These are phyloP conservation scores for Epichloe hybrida DNA, from an alignment of 2,329 filamentous ascomycete species.

Conservation along the genomic window DNA sequence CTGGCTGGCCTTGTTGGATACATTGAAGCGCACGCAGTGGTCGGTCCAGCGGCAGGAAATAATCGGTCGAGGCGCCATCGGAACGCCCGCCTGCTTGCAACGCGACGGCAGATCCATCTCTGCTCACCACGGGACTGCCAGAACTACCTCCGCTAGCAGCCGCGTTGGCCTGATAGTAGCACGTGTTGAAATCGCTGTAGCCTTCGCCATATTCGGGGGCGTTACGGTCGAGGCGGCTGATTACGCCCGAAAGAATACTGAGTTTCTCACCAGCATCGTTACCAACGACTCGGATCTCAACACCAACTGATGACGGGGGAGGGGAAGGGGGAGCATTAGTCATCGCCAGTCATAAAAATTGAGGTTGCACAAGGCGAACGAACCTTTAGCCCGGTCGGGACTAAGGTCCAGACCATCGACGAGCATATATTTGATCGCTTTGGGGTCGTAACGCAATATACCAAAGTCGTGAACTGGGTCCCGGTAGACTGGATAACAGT, in stretches of 20 bases:
- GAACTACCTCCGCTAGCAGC: conserved; percentile 94
- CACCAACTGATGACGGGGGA: conserved; percentile 55
- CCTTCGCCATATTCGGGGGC: conserved; percentile 99
- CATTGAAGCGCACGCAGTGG: conserved; percentile 78
- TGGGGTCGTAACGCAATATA: conserved; percentile 89
- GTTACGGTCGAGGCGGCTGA: conserved; percentile 89
- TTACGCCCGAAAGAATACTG: conserved; percentile 93
- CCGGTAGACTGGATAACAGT: conserved; percentile 91
- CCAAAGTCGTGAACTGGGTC: conserved; percentile 98
- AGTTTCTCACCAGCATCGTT: conserved; percentile 98
- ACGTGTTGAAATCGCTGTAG: conserved; percentile 91
- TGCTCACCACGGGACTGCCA: conserved; percentile 94
- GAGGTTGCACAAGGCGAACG: conserved; percentile 8
- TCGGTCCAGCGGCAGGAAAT: conserved; percentile 87
- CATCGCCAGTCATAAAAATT: neutral
- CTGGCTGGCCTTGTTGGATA: conserved; percentile 59
- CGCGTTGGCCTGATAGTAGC: conserved; percentile 96
- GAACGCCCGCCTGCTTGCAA: conserved; percentile 87
- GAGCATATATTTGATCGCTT: conserved; percentile 94
- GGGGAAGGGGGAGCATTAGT: conserved; percentile 8
- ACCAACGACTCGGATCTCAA: conserved; percentile 92
- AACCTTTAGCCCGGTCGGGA: conserved; percentile 67
- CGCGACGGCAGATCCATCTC: conserved; percentile 82
- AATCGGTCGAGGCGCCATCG: conserved; percentile 93
- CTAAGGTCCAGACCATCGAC: conserved; percentile 66